A percentile compares a stretch with the other conserved stretches of the same genome.
These are phyloP conservation scores for Lipomyces yarrowii DNA, from an alignment of 1,139 yeast genomes.

Conservation along the genomic window DNA sequence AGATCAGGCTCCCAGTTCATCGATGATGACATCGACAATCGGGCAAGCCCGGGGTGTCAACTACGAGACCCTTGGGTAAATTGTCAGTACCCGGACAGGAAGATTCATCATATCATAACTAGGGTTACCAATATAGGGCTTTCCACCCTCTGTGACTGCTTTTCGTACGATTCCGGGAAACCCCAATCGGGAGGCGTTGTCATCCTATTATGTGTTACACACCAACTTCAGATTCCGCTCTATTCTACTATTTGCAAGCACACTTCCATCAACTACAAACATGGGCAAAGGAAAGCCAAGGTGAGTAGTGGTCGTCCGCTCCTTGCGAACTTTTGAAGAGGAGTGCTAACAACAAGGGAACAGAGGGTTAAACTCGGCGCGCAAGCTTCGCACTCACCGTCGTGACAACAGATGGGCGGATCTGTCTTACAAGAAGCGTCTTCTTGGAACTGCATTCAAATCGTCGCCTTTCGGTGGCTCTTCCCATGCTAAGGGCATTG, in stretches of 20 bases:
- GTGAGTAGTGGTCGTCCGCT: conserved; percentile 1
- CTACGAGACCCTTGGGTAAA: too few species aligned
- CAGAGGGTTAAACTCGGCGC: conserved; percentile 99
- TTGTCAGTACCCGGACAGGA: too few species aligned
- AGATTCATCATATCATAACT: too few species aligned
- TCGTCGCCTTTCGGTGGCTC: conserved; percentile 99
- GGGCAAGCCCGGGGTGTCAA: too few species aligned
- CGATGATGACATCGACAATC: too few species aligned
- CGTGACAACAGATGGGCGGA: conserved; percentile 99
- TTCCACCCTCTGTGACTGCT: too few species aligned
- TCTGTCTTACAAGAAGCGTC: conserved; percentile 95
- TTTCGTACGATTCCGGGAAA: neutral
- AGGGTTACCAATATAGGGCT: too few species aligned
- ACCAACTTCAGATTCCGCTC: too few species aligned
- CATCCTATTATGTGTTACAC: neutral
- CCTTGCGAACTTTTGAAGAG: neutral
- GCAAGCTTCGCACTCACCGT: conserved; percentile 99
- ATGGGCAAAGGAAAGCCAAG: conserved; percentile 89
- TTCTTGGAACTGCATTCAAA: conserved; percentile 99
- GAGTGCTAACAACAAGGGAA: conserved; percentile 33
- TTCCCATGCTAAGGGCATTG: conserved; percentile 99
- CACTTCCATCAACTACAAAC: conserved; percentile 32
- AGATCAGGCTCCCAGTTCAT: too few species aligned
- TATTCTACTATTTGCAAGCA: neutral
- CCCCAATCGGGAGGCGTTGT: neutral